Conservation (phyloP, 257 asterid genomes). For the Leonotis leonurus region DNA sequence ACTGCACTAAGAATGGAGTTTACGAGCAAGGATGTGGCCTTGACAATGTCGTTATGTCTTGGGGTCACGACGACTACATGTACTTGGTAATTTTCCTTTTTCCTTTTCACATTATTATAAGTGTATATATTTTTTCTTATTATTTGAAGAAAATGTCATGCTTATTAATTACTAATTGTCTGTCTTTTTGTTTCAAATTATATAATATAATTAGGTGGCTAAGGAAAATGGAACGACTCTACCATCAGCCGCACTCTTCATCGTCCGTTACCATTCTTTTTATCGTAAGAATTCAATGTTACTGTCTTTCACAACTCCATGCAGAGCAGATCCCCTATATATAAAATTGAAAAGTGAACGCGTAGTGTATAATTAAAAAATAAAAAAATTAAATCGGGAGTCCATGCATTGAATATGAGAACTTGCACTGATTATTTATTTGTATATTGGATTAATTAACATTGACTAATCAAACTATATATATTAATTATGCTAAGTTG, state of each 20-base stretch:
- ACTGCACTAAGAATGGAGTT: slow-evolving; percentile 34
- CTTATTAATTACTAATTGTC: neutral
- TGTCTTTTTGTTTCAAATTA: neutral
- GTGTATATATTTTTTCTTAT: neutral
- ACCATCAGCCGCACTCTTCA: slow-evolving; percentile 53
- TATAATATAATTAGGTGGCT: slow-evolving; percentile 47
- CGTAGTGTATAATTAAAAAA: no score
- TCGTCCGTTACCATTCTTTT: slow-evolving; percentile 53
- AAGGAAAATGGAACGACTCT: slow-evolving; percentile 45
- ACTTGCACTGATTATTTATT: no score
- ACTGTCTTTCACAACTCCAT: no score
- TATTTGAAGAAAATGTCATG: neutral
- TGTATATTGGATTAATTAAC: neutral
- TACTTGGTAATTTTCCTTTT: slow-evolving; percentile 30
- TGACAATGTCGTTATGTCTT: slow-evolving; percentile 41
- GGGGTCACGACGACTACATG: slow-evolving; percentile 57
- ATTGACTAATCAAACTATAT: neutral
- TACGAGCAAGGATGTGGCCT: slow-evolving; percentile 41
- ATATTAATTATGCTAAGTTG: no score
- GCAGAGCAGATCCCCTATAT: no score
- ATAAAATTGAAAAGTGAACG: no score
- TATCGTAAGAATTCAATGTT: slow-evolving; percentile 33
- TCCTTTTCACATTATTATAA: neutral
- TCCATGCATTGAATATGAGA: neutral
- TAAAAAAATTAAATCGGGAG: no score